Conservation (phyloP, 306 rosid genomes). For the Alnus glutinosa region DNA sequence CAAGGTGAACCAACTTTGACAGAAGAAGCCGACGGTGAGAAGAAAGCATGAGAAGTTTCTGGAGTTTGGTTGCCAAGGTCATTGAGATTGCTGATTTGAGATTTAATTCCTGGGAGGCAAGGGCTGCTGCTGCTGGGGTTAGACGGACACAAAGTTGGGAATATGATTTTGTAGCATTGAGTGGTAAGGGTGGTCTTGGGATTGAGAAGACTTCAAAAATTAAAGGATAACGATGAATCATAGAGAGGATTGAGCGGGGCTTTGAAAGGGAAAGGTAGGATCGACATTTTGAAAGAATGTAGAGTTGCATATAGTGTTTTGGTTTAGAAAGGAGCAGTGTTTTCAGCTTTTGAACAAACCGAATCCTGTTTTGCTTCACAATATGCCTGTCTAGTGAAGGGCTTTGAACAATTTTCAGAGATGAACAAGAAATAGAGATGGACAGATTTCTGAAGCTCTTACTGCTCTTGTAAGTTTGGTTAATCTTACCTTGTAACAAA, state of each 20-base stretch:
- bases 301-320: slow-evolving; percentile 72
- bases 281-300: slow-evolving; percentile 74
- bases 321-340: slow-evolving; percentile 87
- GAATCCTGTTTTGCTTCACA: slow-evolving; percentile 58
- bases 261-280: slow-evolving; percentile 62
- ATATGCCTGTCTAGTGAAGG: slow-evolving; percentile 67
- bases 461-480: slow-evolving; percentile 17
- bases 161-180: slow-evolving; percentile 69
- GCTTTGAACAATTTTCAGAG: slow-evolving; percentile 70
- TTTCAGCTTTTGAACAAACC: slow-evolving; percentile 83
- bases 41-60: slow-evolving; percentile 87
- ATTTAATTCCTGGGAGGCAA: slow-evolving; percentile 63
- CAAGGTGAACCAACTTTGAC: slow-evolving; percentile 85
- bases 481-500: slow-evolving; percentile 27
- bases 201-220: slow-evolving; percentile 67
- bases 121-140: slow-evolving; percentile 82
- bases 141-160: slow-evolving; percentile 86
- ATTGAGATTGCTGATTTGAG: slow-evolving; percentile 53
- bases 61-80: slow-evolving; percentile 74
- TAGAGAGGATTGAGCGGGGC: slow-evolving; percentile 67
- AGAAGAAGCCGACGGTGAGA: slow-evolving; percentile 65
- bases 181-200: slow-evolving; percentile 67
- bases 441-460: slow-evolving; percentile 14
- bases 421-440: slow-evolving; percentile 54
- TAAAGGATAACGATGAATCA: slow-evolving; percentile 86